A percentile compares a stretch with the other conserved stretches of the same genome.
phyloP scores from a whole-genome alignment of 2,329 filamentous ascomycete genomes.

The Hortaea werneckii region DNA sequence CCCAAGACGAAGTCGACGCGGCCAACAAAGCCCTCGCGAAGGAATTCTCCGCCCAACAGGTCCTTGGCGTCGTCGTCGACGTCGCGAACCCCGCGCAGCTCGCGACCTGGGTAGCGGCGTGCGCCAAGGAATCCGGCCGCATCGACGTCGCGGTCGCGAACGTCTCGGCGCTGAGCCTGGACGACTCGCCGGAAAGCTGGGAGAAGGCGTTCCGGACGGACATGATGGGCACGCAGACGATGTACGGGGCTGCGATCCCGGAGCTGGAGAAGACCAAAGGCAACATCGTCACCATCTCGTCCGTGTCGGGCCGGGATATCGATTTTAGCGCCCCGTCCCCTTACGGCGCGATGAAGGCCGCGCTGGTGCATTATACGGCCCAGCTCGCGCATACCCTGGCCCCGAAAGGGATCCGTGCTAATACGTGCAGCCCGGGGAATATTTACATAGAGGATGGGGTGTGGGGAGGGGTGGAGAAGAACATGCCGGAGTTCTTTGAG shows the following conservation, averaged over 20 bases:
- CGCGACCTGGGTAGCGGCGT: slow-evolving; percentile 13
- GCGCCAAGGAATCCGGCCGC: slow-evolving; percentile 11
- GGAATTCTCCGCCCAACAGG: slow-evolving; percentile 11
- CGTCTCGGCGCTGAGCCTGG: slow-evolving; percentile 22
- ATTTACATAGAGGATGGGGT: slow-evolving; percentile 29
- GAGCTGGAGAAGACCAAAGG: slow-evolving; percentile 26
- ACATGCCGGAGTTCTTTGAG: slow-evolving; percentile 38
- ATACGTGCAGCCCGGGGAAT: slow-evolving; percentile 27
- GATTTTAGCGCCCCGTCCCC: slow-evolving; percentile 29
- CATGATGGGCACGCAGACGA: slow-evolving; percentile 24
- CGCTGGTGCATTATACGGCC: slow-evolving; percentile 28
- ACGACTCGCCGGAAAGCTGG: slow-evolving; percentile 17
- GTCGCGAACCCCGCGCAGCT: slow-evolving; percentile 13
- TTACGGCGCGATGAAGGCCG: slow-evolving; percentile 27
- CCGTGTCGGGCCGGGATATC: slow-evolving; percentile 27
- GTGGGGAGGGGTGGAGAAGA: slow-evolving; percentile 30
- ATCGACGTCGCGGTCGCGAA: slow-evolving; percentile 24
- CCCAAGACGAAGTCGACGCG: slow-evolving; percentile 11
- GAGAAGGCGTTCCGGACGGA: slow-evolving; percentile 24
- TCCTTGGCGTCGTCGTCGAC: slow-evolving; percentile 18
- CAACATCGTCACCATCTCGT: slow-evolving; percentile 27
- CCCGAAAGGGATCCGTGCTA: slow-evolving; percentile 27
- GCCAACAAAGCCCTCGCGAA: slow-evolving; percentile 10
- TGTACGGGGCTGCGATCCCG: slow-evolving; percentile 25
- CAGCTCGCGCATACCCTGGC: slow-evolving; percentile 27